Percentiles rank a stretch among this genome's conserved stretches.
Evolutionary conservation across 2,329 filamentous ascomycete genomes (phyloP).

Genomic region (Aspergillus persii): DNA sequence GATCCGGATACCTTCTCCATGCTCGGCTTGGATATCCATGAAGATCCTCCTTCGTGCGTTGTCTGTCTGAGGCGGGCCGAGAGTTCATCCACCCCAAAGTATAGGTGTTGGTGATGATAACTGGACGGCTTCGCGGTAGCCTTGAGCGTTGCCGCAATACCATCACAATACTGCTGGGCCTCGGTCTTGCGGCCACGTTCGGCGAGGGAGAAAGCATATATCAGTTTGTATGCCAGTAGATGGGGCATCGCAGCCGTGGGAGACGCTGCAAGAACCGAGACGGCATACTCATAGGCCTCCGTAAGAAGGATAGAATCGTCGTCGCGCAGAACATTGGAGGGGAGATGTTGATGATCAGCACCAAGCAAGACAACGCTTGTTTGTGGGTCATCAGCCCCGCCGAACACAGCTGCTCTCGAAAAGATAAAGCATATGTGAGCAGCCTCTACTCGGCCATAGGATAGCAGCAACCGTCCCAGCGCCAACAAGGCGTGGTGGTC

Average conservation of each 20-base stretch:
- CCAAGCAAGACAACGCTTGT: conserved; percentile 81
- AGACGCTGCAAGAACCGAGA: conserved; percentile 65
- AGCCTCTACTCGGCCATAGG: conserved; percentile 85
- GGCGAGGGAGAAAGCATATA: conserved; percentile 79
- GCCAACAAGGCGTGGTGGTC: conserved; percentile 76
- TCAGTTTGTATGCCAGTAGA: conserved; percentile 84
- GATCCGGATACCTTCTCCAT: conserved; percentile 94
- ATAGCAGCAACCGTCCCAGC: conserved; percentile 75
- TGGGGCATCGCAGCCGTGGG: conserved; percentile 67
- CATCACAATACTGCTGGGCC: conserved; percentile 87
- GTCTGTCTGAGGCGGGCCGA: conserved; percentile 79
- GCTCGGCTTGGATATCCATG: conserved; percentile 91
- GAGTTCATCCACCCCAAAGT: conserved; percentile 77
- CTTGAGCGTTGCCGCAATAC: conserved; percentile 71
- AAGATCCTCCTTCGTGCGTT: conserved; percentile 74
- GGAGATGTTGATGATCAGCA: conserved; percentile 71
- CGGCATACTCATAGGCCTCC: conserved; percentile 89
- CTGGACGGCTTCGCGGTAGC: conserved; percentile 79
- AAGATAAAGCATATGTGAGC: conserved; percentile 94
- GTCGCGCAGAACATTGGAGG: conserved; percentile 72
- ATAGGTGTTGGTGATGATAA: conserved; percentile 77
- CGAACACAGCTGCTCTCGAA: conserved; percentile 70
- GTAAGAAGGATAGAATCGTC: conserved; percentile 88
- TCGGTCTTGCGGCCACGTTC: conserved; percentile 80
- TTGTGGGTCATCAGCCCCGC: conserved; percentile 77